These are phyloP conservation scores for Colletotrichum tamarilloi DNA, from an alignment of 2,329 filamentous ascomycete genomes.

Conservation along the genomic window DNA sequence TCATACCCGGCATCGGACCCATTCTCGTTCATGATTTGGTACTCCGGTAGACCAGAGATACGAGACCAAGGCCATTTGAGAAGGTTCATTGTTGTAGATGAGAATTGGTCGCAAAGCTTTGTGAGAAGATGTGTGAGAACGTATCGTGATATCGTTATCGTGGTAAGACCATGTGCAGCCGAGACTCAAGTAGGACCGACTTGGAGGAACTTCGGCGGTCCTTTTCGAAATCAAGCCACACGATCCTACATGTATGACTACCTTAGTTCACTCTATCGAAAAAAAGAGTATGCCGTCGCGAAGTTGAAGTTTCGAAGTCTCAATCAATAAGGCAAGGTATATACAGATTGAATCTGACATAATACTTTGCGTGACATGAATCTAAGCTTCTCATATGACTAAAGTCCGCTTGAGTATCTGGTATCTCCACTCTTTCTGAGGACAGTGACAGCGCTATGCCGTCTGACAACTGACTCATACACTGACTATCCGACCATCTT, in stretches of 20 bases:
- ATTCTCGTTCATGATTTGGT: neutral
- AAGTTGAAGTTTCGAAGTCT: neutral
- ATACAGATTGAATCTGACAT: neutral
- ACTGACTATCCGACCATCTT: neutral
- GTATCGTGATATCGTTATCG: neutral
- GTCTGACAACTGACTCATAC: neutral
- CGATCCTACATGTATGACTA: neutral
- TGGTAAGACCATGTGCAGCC: neutral
- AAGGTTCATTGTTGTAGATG: neutral
- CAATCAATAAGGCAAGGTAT: neutral
- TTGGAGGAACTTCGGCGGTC: neutral
- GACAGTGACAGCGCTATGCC: neutral
- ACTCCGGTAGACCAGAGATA: neutral
- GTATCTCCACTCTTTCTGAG: neutral
- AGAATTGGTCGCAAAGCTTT: neutral
- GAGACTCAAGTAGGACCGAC: neutral
- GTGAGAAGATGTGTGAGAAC: neutral
- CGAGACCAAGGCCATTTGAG: neutral
- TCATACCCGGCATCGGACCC: neutral
- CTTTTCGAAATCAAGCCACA: neutral
- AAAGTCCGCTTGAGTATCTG: neutral
- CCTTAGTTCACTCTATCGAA: neutral
- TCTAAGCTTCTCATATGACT: neutral
- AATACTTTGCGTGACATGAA: neutral
- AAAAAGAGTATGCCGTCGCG: neutral